Evolutionary conservation across 805 yeast species (phyloP).

Genomic region (Kodamaea jinghongensis): DNA sequence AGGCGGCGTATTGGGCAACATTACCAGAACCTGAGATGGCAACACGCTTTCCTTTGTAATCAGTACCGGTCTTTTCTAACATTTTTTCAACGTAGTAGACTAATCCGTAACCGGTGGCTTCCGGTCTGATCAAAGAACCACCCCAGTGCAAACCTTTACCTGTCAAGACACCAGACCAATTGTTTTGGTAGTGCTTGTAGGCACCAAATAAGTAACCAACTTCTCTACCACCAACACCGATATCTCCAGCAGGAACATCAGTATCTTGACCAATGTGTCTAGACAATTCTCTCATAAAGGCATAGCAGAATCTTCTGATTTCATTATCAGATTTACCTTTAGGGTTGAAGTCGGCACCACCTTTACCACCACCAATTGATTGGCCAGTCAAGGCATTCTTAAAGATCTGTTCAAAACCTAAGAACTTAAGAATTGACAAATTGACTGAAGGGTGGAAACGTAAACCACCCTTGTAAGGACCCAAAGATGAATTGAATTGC

Average conservation of each 20-base stretch:
- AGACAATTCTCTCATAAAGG: constrained; percentile 93
- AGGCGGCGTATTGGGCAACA: constrained; percentile 98
- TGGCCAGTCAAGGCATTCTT: constrained; percentile 97
- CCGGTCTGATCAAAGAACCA: constrained; percentile 98
- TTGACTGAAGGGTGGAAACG: constrained; percentile 97
- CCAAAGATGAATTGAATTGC: constrained; percentile 96
- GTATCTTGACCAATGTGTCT: constrained; percentile 96
- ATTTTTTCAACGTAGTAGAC: constrained; percentile 96
- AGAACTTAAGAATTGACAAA: constrained; percentile 89
- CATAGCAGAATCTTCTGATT: constrained; percentile 93
- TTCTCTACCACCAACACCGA: constrained; percentile 97
- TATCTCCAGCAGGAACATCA: constrained; percentile 99
- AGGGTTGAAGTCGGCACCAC: constrained; percentile 98
- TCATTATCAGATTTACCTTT: constrained; percentile 91
- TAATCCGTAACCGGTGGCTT: constrained; percentile 98
- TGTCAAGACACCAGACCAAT: constrained; percentile 95
- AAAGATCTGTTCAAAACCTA: constrained; percentile 98
- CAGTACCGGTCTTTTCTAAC: constrained; percentile 92
- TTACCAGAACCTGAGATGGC: constrained; percentile 98
- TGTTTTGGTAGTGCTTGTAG: constrained; percentile 85
- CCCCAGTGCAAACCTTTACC: constrained; percentile 99
- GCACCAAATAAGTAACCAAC: constrained; percentile 96
- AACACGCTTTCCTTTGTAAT: constrained; percentile 90
- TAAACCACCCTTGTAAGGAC: constrained; percentile 99
- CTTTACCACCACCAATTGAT: constrained; percentile 99